Conservation (phyloP, 805 yeast species). For the Yarrowia porcina region DNA sequence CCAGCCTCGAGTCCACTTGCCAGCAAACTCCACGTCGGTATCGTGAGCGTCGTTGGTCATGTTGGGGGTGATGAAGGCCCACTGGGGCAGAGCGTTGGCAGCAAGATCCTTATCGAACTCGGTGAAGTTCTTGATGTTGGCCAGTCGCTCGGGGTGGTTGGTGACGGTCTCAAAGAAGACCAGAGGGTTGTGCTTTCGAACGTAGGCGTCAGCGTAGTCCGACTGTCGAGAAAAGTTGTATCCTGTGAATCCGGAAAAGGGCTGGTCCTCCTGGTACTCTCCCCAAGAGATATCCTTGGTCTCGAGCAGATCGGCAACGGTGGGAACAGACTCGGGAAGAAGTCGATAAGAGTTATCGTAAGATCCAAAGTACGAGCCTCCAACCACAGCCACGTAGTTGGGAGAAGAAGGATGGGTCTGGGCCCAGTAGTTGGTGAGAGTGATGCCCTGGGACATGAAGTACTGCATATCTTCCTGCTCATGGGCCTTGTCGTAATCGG, state of each 20-base stretch:
- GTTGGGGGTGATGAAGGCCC: conserved; percentile 53
- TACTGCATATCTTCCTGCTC: conserved; percentile 43
- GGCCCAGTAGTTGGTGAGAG: conserved; percentile 51
- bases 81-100: conserved; percentile 48
- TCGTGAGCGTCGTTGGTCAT: conserved; percentile 55
- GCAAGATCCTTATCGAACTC: conserved; percentile 44
- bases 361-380: conserved; percentile 52
- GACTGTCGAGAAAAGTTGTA: conserved; percentile 46
- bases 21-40: conserved; percentile 46
- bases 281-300: conserved; percentile 49
- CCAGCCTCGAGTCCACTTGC: conserved; percentile 47
- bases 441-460: conserved; percentile 46
- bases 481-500: conserved; percentile 50
- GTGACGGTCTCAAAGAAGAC: conserved; percentile 44
- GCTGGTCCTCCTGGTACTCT: conserved; percentile 53
- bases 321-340: conserved; percentile 48
- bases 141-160: conserved; percentile 39
- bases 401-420: conserved; percentile 55
- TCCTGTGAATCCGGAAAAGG: conserved; percentile 52
- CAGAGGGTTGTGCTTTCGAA: conserved; percentile 54
- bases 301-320: conserved; percentile 49
- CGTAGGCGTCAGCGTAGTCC: conserved; percentile 47
- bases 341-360: conserved; percentile 46
- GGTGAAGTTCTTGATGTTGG: conserved; percentile 49
- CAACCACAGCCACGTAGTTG: conserved; percentile 49